Evolutionary conservation across 176 grass and related monocot genomes (phyloP), one percentile per base, ranked within the genome.

Genomic region (Zea luxurians): DNA sequence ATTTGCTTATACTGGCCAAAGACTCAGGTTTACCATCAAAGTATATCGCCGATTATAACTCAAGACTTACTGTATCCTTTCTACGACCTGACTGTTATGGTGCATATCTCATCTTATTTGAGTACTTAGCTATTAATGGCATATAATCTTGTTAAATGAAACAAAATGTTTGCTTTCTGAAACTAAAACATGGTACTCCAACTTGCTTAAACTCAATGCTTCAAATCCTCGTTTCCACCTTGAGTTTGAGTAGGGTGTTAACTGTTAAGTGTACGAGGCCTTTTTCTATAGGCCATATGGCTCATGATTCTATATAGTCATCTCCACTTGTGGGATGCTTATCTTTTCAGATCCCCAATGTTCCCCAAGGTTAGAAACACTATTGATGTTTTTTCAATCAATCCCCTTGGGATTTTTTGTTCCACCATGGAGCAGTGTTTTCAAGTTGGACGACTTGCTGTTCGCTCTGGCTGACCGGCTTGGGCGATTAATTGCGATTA

Each of bases 21-120:
- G 87, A 79, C 48, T 74, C 73, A 12, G 70, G 69, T 63, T 85
- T 94, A 53, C 83, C 77, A 48, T 68, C 77, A 75, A 88, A 92
- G 36, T 94, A 92, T 86, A 42, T 88, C 8, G 40, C 10, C 37
- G 89, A 97, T 62, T 97, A 90, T 68, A 92, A 94, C 48, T 86
- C 87, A 54, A 88, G 74, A 76, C 69, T 94, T 36, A 74, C 71
- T 75, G 91, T 97, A 94, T 92, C 87, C 84, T 93, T 91, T 83
- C 34, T 73, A 38, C 12, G 62, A 57, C 67, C 44, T 77, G 52
- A 70, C 15, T 10, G 9, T 67, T 40, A 67, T 12, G 15, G 10
- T 11, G 8, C 48, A 79, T 15, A 35, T 64, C 5, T 78, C 16
- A 15, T 52, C 20, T 17, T 44, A 81, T 2, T 65, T 80, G 38